phyloP scores from a whole-genome alignment of 2,329 filamentous ascomycete genomes.

The Incumbomyces lentus region DNA sequence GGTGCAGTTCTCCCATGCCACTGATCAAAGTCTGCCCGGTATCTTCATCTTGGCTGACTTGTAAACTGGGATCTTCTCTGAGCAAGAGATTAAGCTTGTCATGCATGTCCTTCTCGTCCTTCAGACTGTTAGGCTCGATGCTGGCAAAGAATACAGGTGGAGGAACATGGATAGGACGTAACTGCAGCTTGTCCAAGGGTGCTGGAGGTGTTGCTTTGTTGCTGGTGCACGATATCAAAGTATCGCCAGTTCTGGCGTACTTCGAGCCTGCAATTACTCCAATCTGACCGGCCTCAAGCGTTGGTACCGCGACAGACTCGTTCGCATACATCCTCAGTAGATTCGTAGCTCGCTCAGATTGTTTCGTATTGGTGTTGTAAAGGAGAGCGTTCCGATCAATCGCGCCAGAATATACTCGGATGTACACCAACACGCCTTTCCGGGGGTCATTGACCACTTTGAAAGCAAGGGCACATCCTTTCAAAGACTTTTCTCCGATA shows the following conservation, averaged over 20 bases:
- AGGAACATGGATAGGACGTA: constrained; percentile 79
- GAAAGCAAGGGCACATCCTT: constrained; percentile 64
- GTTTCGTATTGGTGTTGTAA: constrained; percentile 76
- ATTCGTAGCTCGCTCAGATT: constrained; percentile 69
- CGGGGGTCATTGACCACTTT: constrained; percentile 86
- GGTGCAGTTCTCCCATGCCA: constrained; percentile 91
- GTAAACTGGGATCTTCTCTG: constrained; percentile 83
- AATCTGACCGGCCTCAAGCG: constrained; percentile 78
- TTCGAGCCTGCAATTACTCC: constrained; percentile 88
- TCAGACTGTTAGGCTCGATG: constrained; percentile 67
- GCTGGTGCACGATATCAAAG: constrained; percentile 63
- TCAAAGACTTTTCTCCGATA: constrained; percentile 49
- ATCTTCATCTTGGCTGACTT: constrained; percentile 75
- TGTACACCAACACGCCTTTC: constrained; percentile 79
- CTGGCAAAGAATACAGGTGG: constrained; percentile 96
- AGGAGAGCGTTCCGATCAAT: constrained; percentile 63
- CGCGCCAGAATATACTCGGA: constrained; percentile 80
- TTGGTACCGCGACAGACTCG: constrained; percentile 72
- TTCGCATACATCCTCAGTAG: constrained; percentile 84
- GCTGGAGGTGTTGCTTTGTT: constrained; percentile 55
- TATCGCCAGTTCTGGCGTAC: constrained; percentile 86
- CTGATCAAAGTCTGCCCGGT: constrained; percentile 87
- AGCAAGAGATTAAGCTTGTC: constrained; percentile 67
- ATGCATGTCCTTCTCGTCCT: constrained; percentile 70
- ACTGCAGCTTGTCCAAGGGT: constrained; percentile 62